These are phyloP conservation scores for Fusarium sp. DNA, from an alignment of 2,329 filamentous ascomycete genomes.

Conservation along the genomic window DNA sequence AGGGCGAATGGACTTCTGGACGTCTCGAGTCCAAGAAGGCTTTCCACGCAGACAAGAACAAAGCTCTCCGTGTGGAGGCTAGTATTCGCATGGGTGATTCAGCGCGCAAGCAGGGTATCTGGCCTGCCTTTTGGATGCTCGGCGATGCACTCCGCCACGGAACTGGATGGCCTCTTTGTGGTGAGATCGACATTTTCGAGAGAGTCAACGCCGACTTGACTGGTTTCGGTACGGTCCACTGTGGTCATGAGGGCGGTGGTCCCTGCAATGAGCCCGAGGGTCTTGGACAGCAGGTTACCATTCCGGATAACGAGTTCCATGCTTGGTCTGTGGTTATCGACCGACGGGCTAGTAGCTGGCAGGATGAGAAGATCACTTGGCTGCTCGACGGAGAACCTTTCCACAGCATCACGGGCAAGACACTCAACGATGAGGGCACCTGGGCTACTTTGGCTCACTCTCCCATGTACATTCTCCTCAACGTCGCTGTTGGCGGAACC, in stretches of 20 bases:
- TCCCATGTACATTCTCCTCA: constrained; percentile 57
- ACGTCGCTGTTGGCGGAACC: constrained; percentile 58
- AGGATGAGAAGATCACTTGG: constrained; percentile 59
- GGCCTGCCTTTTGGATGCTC: constrained; percentile 64
- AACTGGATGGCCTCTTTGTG: constrained; percentile 58
- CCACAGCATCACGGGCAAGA: constrained; percentile 53
- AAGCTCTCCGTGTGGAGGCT: constrained; percentile 55
- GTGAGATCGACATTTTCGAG: constrained; percentile 62
- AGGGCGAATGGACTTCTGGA: constrained; percentile 58
- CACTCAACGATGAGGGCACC: constrained; percentile 51
- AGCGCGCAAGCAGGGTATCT: constrained; percentile 57
- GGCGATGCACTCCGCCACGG: constrained; percentile 58
- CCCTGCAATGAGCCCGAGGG: constrained; percentile 59
- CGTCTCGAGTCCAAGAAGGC: constrained; percentile 58
- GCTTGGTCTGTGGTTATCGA: constrained; percentile 59
- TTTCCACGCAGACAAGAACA: constrained; percentile 54
- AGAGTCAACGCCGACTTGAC: constrained; percentile 56
- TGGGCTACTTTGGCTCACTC: constrained; percentile 56
- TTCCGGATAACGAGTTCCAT: constrained; percentile 60
- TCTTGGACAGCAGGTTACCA: constrained; percentile 45
- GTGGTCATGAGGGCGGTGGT: constrained; percentile 54
- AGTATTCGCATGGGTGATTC: constrained; percentile 55
- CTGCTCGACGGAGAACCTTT: constrained; percentile 56
- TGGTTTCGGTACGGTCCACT: constrained; percentile 60
- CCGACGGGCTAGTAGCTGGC: constrained; percentile 54